These are phyloP conservation scores for Leucocoprinus birnbaumii DNA, from an alignment of 768 basidiomycete species.

Conservation along the genomic window DNA sequence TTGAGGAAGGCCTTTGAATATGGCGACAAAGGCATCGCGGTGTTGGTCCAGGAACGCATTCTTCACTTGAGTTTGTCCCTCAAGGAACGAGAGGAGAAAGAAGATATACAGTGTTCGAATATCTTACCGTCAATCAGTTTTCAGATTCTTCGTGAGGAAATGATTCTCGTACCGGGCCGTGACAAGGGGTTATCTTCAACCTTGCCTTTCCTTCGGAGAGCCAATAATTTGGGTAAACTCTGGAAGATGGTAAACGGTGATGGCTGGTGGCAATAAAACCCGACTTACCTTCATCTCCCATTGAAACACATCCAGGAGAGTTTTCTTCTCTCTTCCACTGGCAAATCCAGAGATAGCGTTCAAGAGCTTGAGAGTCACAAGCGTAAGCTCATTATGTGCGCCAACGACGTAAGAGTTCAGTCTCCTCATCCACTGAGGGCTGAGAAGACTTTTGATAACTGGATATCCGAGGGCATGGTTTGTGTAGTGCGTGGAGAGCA, in stretches of 20 bases:
- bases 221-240: conserved; percentile 64
- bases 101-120: conserved; percentile 76
- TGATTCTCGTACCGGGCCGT: conserved; percentile 50
- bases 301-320: conserved; percentile 63
- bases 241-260: conserved; percentile 22
- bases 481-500: conserved; percentile 68
- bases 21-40: conserved; percentile 54
- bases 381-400: conserved; percentile 60
- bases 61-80: conserved; percentile 52
- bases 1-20: conserved; percentile 72
- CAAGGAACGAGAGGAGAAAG: conserved; percentile 73
- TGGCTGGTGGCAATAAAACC: not conserved
- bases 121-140: conserved; percentile 37
- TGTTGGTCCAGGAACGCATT: conserved; percentile 68
- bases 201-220: conserved; percentile 66
- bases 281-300: conserved; percentile 73
- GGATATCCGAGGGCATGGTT: conserved; percentile 62
- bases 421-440: conserved; percentile 49
- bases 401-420: conserved; percentile 64
- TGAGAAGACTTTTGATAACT: conserved; percentile 59
- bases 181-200: conserved; percentile 37
- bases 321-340: conserved; percentile 61
- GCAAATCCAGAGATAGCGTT: conserved; percentile 60
- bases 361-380: conserved; percentile 65
- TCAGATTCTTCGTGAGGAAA: not conserved